Conservation (phyloP, 2,329 filamentous ascomycete species). For the Colletotrichum sp. region DNA sequence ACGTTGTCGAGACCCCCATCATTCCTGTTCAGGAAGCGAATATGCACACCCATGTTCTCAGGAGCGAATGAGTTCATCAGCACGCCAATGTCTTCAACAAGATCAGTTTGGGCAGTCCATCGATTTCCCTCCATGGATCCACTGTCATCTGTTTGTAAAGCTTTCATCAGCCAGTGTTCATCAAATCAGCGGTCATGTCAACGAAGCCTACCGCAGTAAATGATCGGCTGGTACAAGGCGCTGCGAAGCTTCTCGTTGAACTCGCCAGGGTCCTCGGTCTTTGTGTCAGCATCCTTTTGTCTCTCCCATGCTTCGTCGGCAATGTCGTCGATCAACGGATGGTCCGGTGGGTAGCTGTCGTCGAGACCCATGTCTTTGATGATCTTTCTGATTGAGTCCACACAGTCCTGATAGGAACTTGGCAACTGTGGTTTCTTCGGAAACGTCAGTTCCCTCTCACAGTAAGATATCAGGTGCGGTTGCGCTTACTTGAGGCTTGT, state of each 20-base stretch:
- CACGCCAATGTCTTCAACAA: background rate
- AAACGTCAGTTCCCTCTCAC: background rate
- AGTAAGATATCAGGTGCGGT: fast-evolving
- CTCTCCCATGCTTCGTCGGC: background rate
- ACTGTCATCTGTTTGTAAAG: background rate
- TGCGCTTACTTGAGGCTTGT: background rate
- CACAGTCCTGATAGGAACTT: background rate
- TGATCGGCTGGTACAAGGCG: background rate
- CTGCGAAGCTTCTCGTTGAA: background rate
- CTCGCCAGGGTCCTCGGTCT: background rate
- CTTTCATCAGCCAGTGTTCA: background rate
- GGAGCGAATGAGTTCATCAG: background rate
- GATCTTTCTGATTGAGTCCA: background rate
- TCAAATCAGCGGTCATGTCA: background rate
- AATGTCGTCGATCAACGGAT: background rate
- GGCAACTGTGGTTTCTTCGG: background rate
- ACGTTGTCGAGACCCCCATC: background rate
- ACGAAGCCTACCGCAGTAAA: background rate
- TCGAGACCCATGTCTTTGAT: background rate
- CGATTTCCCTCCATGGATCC: background rate
- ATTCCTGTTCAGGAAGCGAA: background rate
- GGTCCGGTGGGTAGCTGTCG: background rate
- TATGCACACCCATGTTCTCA: background rate
- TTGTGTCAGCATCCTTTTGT: background rate
- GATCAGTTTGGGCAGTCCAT: background rate